These are phyloP conservation scores for Tuber magnatum DNA, from an alignment of 495 filamentous ascomycete species.

Conservation along the genomic window DNA sequence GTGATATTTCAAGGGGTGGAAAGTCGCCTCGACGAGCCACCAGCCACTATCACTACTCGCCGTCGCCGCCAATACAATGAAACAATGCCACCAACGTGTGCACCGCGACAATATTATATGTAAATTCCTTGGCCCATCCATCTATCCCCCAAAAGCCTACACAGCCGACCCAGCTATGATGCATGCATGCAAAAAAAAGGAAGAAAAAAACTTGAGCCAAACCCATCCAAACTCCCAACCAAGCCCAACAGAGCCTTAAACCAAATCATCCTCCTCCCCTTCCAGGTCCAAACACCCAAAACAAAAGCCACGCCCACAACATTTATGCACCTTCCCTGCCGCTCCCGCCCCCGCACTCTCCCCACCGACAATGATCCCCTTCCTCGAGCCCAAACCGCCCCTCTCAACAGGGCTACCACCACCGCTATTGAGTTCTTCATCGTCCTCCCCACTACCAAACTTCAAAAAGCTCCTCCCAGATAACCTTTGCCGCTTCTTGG, in stretches of 20 bases:
- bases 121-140: background rate
- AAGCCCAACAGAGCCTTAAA: conserved; percentile 7
- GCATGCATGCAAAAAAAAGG: background rate
- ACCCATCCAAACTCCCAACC: background rate
- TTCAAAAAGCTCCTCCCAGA: background rate
- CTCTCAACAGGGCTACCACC: background rate
- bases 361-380: background rate
- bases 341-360: background rate
- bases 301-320: conserved; percentile 17
- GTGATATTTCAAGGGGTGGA: background rate
- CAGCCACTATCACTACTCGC: background rate
- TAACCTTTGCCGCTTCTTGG: background rate
- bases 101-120: background rate
- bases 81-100: background rate
- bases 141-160: background rate
- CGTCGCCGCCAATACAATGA: background rate
- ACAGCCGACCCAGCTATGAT: background rate
- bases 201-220: conserved; percentile 7
- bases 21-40: background rate
- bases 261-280: conserved; percentile 27
- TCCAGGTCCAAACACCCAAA: conserved; percentile 24
- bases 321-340: conserved; percentile 9
- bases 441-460: background rate
- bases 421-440: background rate
- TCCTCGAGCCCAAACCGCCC: background rate